Evolutionary conservation across 2,329 filamentous ascomycete species (phyloP).

Genomic region (Aspergillus hortae): DNA sequence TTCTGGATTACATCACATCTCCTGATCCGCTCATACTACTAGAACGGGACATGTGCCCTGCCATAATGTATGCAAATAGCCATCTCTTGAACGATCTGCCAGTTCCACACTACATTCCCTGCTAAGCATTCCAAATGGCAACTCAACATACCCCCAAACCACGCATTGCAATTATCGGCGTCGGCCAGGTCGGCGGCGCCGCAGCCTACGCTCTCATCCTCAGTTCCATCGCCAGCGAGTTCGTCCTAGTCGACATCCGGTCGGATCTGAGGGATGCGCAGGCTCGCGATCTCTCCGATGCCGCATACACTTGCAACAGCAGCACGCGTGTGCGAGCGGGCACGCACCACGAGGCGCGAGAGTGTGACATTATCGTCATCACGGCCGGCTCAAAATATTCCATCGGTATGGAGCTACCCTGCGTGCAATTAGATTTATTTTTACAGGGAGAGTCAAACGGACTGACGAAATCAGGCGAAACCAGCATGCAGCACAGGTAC

Average conservation of each 20-base stretch:
- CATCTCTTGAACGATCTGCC: no score
- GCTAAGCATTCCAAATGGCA: no score
- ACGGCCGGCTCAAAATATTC: conserved; percentile 53
- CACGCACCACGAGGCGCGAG: conserved; percentile 47
- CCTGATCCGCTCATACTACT: no score
- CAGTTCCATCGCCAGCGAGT: conserved; percentile 47
- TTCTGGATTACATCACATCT: no score
- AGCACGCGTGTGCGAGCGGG: conserved; percentile 46
- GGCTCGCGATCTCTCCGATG: conserved; percentile 52
- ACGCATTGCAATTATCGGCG: not conserved
- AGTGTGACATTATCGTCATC: conserved; percentile 54
- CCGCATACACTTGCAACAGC: conserved; percentile 18
- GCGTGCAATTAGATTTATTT: not conserved
- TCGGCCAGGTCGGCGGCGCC: not conserved
- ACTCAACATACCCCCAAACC: no score
- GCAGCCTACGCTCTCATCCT: conserved; percentile 32
- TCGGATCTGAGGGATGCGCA: conserved; percentile 41
- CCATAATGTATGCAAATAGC: no score
- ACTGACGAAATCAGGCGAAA: conserved; percentile 33
- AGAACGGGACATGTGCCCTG: no score
- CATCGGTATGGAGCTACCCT: conserved; percentile 23
- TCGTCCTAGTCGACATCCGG: conserved; percentile 53
- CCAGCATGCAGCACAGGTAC: conserved; percentile 45
- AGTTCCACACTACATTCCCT: no score
- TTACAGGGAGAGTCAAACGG: no score